Conservation (phyloP, 768 basidiomycete genomes). For the Multifurca ochricompacta region DNA sequence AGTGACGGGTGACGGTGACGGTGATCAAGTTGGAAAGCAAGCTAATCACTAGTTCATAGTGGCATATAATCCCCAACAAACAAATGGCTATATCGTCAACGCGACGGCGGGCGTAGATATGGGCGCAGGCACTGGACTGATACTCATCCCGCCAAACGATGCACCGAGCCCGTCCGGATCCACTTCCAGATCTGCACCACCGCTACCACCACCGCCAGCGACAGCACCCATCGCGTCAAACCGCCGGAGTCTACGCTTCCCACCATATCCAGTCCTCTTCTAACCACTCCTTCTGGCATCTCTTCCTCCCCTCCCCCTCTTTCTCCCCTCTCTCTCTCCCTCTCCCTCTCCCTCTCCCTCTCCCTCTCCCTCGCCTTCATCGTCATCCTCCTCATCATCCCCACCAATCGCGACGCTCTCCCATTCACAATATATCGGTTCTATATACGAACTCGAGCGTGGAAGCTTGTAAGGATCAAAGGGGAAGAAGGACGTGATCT, state of each 20-base stretch:
- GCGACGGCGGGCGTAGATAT: conserved; percentile 5
- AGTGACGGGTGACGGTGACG: no score
- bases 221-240: background rate
- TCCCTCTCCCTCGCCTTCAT: conserved; percentile 45
- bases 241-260: conserved; percentile 22
- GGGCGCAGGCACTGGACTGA: conserved; percentile 45
- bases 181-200: conserved; percentile 26
- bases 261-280: no score
- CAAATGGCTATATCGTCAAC: background rate
- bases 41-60: no score
- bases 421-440: conserved; percentile 88
- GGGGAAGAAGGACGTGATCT: conserved; percentile 93
- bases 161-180: conserved; percentile 45
- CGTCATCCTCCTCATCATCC: conserved; percentile 65
- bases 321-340: no score
- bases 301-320: no score
- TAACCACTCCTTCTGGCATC: no score
- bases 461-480: conserved; percentile 96
- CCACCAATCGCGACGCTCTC: conserved; percentile 62
- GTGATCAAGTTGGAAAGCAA: no score
- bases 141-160: conserved; percentile 78
- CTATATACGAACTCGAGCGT: conserved; percentile 66
- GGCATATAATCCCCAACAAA: no score
- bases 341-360: conserved; percentile 33
- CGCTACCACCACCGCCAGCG: no score